Base-by-base conservation (phyloP, 2,329 filamentous ascomycete genomes). In the Torrubiella hemipterigena region DNA sequence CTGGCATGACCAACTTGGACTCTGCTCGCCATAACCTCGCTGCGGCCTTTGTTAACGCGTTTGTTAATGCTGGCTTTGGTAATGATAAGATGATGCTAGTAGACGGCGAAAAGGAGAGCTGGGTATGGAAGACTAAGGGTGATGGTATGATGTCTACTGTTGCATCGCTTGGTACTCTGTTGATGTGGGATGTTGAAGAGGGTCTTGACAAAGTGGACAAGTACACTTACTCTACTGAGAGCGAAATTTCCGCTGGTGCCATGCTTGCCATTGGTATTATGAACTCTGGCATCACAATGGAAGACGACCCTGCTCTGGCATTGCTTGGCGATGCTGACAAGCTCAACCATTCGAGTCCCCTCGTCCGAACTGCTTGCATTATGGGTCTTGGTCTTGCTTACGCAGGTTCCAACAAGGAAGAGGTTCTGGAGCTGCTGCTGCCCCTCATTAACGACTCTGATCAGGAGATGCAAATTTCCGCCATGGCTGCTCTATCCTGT, bases 91-190 rank as follows among this genome's bases (percentile, higher is more conserved):
- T 98, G 74, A 95, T 98, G 89, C 66, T 96, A 35, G 79, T 85
- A 25, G 81, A 91, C 14, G 79, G 83, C 36, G 79, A 86, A 40
- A 93, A 93, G 63, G 78, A 81, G 46, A 83, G 81, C 40, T 98
- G 91, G 89, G 84, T 98, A 5, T 98, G 86, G 85, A 98, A 96
- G 66, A 96, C 93, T 14, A 98, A 98, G 60, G 86, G 93, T 25
- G 87, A 95, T 48, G 91, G 91, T 41, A 94, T 94, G 86, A 71
- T 94, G 58, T 96, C 91, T 2, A 95, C 89, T 1, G 82, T 93
- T 23, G 93, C 93, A 5, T 96, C 91, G 1, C 62, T 95, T 44
- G 91, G 91, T 49, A 89, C 91, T 47, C 67, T 98, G 13, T 67
- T 94, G 51, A 73, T 93, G 48, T 94, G 91, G 83, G 89, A 98